Evolutionary conservation across 2,329 filamentous ascomycete species (phyloP).

Genomic region (Pseudogymnoascus sp.): DNA sequence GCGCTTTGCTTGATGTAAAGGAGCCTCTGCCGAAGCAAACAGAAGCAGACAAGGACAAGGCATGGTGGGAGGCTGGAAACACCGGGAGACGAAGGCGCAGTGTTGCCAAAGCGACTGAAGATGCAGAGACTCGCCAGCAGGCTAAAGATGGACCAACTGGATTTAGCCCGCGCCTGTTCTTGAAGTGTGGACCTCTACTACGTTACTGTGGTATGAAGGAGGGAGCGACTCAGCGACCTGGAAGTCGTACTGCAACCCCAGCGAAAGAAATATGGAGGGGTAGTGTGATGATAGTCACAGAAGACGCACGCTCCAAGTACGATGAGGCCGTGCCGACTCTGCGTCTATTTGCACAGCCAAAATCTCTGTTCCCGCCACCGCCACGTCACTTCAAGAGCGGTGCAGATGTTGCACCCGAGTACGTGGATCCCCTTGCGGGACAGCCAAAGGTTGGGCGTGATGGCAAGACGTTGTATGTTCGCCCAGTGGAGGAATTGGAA

Average conservation of each 20-base stretch:
- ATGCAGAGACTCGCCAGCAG: not conserved
- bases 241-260: constrained; percentile 24
- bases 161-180: constrained; percentile 75
- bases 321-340: constrained; percentile 66
- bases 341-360: constrained; percentile 77
- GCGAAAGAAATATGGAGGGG: constrained; percentile 81
- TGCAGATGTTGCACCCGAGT: constrained; percentile 62
- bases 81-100: constrained; percentile 33
- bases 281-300: constrained; percentile 90
- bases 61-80: constrained; percentile 69
- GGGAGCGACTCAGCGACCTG: constrained; percentile 32
- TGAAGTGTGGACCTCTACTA: constrained; percentile 85
- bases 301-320: constrained; percentile 76
- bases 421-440: constrained; percentile 82
- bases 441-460: constrained; percentile 77
- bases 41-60: constrained; percentile 42
- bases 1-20: constrained; percentile 44
- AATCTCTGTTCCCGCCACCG: constrained; percentile 72
- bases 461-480: constrained; percentile 79
- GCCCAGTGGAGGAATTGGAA: constrained; percentile 77
- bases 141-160: constrained; percentile 41
- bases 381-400: constrained; percentile 59
- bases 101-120: not conserved
- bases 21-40: constrained; percentile 13
- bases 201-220: constrained; percentile 81